Conservation (phyloP, 2,329 filamentous ascomycete species). For the Fusarium duplospermum region DNA sequence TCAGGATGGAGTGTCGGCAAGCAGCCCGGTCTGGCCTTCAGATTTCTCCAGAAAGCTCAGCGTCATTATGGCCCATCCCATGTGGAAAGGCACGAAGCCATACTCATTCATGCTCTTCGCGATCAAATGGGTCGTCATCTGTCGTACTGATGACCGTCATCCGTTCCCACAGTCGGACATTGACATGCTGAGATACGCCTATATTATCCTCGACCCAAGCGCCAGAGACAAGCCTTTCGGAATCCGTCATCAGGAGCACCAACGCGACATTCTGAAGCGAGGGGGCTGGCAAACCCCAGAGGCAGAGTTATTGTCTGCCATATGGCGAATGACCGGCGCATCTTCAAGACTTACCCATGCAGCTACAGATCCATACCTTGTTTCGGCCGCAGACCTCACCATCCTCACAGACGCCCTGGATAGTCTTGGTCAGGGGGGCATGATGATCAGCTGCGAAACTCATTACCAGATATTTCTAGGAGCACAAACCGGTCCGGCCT, state of each 20-base stretch:
- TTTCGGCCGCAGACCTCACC: not conserved
- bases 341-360: not conserved
- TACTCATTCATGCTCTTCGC: not conserved
- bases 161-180: not conserved
- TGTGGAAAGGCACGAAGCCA: not conserved
- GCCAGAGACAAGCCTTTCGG: not conserved
- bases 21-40: not conserved
- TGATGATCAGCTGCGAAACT: not conserved
- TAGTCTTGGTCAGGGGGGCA: not conserved
- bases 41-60: not conserved
- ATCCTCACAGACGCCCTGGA: not conserved
- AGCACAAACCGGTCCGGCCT: not conserved
- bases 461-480: not conserved
- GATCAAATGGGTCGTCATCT: not conserved
- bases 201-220: not conserved
- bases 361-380: too few species aligned
- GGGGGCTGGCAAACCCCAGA: not conserved
- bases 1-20: not conserved
- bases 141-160: not conserved
- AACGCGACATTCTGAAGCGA: too few species aligned
- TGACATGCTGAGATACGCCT: not conserved
- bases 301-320: not conserved
- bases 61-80: not conserved
- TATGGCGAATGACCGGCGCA: not conserved
- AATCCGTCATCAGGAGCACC: not conserved